Evolutionary conservation across 768 basidiomycete species (phyloP).

Genomic region (Amylocystis lapponica): DNA sequence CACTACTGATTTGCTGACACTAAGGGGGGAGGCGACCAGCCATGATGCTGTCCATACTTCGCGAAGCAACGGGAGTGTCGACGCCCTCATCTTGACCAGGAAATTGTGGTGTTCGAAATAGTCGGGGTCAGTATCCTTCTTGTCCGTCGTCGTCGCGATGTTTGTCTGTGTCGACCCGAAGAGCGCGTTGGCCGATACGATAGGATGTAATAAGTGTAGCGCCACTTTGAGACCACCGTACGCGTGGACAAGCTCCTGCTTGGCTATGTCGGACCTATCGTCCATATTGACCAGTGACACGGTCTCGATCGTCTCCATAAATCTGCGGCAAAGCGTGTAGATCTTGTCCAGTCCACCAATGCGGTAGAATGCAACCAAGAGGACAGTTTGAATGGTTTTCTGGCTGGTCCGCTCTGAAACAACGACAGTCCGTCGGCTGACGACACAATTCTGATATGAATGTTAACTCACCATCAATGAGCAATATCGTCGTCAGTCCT

Average conservation of each 20-base stretch:
- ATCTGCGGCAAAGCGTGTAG: slow-evolving; percentile 48
- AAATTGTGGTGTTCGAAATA: slow-evolving; percentile 87
- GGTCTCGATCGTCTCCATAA: slow-evolving; percentile 52
- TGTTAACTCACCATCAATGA: slow-evolving; percentile 50
- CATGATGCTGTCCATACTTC: slow-evolving; percentile 81
- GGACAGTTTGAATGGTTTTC: slow-evolving; percentile 74
- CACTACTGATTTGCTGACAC: slow-evolving; percentile 70
- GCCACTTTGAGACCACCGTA: slow-evolving; percentile 79
- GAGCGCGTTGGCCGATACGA: slow-evolving; percentile 75
- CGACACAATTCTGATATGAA: neutral
- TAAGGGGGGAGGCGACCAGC: slow-evolving; percentile 71
- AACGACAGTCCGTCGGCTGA: too few relatives aligned
- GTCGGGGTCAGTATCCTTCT: slow-evolving; percentile 67
- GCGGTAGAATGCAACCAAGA: slow-evolving; percentile 70
- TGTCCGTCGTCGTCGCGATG: slow-evolving; percentile 66
- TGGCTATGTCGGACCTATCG: slow-evolving; percentile 49
- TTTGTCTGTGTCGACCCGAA: slow-evolving; percentile 83
- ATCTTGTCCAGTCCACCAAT: slow-evolving; percentile 66
- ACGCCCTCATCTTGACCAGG: slow-evolving; percentile 72
- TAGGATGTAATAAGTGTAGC: slow-evolving; percentile 66
- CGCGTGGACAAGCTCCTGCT: slow-evolving; percentile 68
- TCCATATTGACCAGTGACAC: slow-evolving; percentile 45
- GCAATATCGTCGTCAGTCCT: slow-evolving; percentile 41
- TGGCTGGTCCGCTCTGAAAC: slow-evolving; percentile 66
- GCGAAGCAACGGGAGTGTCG: slow-evolving; percentile 59